Percentiles rank a stretch among this genome's conserved stretches.
Evolutionary conservation across 2,329 filamentous ascomycete genomes (phyloP).

Genomic region (Teratosphaeria nubilosa): DNA sequence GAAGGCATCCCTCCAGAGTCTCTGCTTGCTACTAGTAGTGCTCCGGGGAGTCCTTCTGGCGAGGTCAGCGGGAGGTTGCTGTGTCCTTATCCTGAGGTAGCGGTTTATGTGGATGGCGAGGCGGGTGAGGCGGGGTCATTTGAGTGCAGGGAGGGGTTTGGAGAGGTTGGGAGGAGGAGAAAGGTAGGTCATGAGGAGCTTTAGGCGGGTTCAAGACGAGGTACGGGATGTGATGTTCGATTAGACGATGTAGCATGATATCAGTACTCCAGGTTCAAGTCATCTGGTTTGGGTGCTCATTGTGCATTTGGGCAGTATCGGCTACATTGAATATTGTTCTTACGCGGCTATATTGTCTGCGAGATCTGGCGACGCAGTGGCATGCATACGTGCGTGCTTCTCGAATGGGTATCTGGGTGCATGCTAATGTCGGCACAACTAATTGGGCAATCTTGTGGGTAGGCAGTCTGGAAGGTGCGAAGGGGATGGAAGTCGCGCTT

Average conservation of each 20-base stretch:
- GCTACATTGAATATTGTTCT: no score
- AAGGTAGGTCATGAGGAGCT: conserved; percentile 2
- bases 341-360: no score
- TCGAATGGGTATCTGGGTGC: background rate
- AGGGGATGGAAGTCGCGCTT: background rate
- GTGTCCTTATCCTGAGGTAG: conserved; percentile 14
- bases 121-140: conserved; percentile 9
- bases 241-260: no score
- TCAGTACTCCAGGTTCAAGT: no score
- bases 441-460: background rate
- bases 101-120: conserved; percentile 12
- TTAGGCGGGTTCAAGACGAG: background rate
- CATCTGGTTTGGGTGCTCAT: no score
- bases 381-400: no score
- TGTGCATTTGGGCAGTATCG: no score
- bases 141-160: conserved; percentile 10
- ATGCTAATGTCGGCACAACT: background rate
- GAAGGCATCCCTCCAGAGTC: conserved; percentile 17
- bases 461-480: background rate
- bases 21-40: conserved; percentile 6
- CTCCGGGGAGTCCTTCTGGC: background rate
- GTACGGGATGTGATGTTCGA: no score
- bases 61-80: conserved; percentile 3
- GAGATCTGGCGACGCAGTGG: no score
- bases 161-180: background rate